Percentiles rank a stretch among this genome's conserved stretches.
Evolutionary conservation across 1,284 basidiomycete genomes (phyloP).

Genomic region (Marasmius tenuissimus): DNA sequence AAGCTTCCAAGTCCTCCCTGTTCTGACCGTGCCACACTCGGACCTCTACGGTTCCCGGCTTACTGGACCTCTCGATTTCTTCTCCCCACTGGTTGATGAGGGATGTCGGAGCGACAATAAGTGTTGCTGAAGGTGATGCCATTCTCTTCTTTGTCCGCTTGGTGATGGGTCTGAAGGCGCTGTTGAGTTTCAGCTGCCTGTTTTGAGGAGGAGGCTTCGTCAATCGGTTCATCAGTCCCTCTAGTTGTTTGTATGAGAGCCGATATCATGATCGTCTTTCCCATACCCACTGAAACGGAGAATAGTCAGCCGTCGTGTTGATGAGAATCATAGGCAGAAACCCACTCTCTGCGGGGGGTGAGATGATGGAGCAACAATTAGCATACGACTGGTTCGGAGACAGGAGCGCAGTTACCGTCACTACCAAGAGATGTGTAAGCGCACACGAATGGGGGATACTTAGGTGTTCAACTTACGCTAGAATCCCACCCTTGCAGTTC

Average conservation of each 20-base stretch:
- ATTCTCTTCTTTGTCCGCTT: conserved; percentile 28
- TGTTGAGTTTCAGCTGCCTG: conserved; percentile 64
- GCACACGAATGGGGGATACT: background rate
- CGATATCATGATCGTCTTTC: conserved; percentile 97
- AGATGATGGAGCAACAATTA: background rate
- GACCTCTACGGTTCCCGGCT: conserved; percentile 66
- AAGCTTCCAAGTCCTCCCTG: conserved; percentile 68
- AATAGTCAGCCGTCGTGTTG: background rate
- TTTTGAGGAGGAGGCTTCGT: conserved; percentile 30
- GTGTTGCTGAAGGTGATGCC: conserved; percentile 62
- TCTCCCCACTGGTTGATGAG: conserved; percentile 89
- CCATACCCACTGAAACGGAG: conserved; percentile 78
- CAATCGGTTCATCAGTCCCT: conserved; percentile 40
- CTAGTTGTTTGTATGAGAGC: conserved; percentile 85
- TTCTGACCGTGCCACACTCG: conserved; percentile 89
- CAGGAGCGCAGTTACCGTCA: conserved; percentile 46
- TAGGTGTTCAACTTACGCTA: conserved; percentile 63
- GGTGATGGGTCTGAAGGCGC: conserved; percentile 50
- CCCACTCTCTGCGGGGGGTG: conserved; percentile 4
- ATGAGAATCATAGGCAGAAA: background rate
- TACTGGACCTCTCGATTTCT: conserved; percentile 78
- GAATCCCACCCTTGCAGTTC: conserved; percentile 82
- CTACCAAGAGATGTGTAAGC: conserved; percentile 30
- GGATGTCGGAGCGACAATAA: conserved; percentile 93
- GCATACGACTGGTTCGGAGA: background rate